phyloP scores from a whole-genome alignment of 805 yeast genomes.

The Lipomyces orientalis region DNA sequence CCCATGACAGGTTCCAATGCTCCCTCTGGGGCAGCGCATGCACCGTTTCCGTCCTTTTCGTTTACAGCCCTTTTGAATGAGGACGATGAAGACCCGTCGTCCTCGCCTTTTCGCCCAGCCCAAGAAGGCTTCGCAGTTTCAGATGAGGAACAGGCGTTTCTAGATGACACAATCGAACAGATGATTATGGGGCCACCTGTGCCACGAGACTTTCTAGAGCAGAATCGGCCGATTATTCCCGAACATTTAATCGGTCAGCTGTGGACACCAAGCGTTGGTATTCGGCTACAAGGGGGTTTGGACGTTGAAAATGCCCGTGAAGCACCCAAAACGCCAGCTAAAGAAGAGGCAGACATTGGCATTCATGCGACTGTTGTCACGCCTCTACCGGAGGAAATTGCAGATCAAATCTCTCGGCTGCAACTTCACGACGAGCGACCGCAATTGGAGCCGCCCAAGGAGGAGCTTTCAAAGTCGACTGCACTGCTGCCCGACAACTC shows the following conservation, averaged over 20 bases:
- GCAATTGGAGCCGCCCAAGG: neutral
- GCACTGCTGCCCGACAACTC: conserved; percentile 5
- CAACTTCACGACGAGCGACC: neutral
- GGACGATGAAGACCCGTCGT: conserved; percentile 2
- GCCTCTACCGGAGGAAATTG: conserved; percentile 8
- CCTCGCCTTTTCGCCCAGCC: neutral
- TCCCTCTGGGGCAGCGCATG: neutral
- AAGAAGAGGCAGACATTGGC: neutral
- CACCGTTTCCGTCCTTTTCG: conserved; percentile 34
- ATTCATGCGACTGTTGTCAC: neutral
- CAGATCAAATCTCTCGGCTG: conserved; percentile 10
- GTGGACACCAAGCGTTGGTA: conserved; percentile 12
- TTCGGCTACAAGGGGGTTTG: neutral
- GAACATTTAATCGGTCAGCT: conserved; percentile 3
- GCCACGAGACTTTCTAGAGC: neutral
- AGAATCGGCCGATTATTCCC: conserved; percentile 2
- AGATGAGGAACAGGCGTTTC: conserved; percentile 22
- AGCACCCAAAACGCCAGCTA: neutral
- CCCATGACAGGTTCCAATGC: neutral
- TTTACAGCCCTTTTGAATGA: conserved; percentile 27
- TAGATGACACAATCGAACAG: conserved; percentile 20
- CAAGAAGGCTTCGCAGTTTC: neutral
- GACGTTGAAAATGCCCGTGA: neutral
- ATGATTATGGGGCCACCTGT: conserved; percentile 10
- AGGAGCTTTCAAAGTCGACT: neutral